Percentiles rank a stretch among this genome's conserved stretches.
phyloP scores from a whole-genome alignment of 306 rosid genomes.

The Acacia acuminata region DNA sequence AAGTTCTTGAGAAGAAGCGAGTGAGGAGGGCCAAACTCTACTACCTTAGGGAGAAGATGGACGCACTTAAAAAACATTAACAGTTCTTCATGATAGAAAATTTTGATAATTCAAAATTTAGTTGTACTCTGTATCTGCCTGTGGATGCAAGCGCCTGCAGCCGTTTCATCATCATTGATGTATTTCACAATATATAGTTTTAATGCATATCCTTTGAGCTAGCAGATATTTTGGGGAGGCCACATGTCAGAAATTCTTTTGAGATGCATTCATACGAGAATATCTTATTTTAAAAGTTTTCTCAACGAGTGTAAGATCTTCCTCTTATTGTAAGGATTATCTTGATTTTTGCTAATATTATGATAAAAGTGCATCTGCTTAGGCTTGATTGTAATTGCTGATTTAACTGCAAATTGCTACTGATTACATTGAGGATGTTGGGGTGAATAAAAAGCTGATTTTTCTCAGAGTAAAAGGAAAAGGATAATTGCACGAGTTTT shows the following conservation, averaged over 20 bases:
- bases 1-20: slow-evolving; percentile 93
- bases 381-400: background rate
- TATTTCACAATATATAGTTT: slow-evolving; percentile 9
- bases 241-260: slow-evolving; percentile 5
- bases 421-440: background rate
- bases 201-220: slow-evolving; percentile 3
- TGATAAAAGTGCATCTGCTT: slow-evolving; percentile 7
- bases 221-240: slow-evolving; percentile 18
- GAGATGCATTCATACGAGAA: slow-evolving; percentile 10
- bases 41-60: slow-evolving; percentile 89
- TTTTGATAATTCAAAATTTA: slow-evolving; percentile 25
- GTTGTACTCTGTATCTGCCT: slow-evolving; percentile 23
- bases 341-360: slow-evolving; percentile 6
- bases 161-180: slow-evolving; percentile 19
- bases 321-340: background rate
- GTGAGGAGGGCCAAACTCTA: slow-evolving; percentile 95
- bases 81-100: slow-evolving; percentile 23
- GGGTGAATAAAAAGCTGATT: background rate
- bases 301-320: background rate
- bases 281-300: slow-evolving; percentile 14
- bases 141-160: slow-evolving; percentile 21
- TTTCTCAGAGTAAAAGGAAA: too few relatives aligned
- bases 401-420: slow-evolving; percentile 1
- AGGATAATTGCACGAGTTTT: too few relatives aligned
- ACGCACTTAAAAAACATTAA: slow-evolving; percentile 69